These are phyloP conservation scores for Aspergillus indologenus DNA, from an alignment of 495 filamentous ascomycete genomes.

Conservation along the genomic window DNA sequence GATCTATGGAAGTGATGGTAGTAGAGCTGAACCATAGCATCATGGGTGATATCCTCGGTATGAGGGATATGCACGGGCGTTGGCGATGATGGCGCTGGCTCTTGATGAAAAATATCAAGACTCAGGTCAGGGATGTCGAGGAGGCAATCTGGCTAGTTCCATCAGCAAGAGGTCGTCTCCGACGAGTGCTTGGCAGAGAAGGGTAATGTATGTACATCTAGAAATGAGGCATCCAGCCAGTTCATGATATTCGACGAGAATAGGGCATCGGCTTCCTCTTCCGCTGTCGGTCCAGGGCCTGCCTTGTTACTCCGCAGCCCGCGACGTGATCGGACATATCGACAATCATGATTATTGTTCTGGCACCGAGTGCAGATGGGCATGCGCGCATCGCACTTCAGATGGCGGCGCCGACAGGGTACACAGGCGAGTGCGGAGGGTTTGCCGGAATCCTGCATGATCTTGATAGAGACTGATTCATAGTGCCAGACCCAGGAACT, in stretches of 20 bases:
- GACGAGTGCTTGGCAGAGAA: constrained; percentile 3
- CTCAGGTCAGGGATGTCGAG: background rate
- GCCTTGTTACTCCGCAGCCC: constrained; percentile 33
- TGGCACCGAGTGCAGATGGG: constrained; percentile 36
- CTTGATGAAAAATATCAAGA: background rate
- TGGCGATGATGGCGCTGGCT: background rate
- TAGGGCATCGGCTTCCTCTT: constrained; percentile 15
- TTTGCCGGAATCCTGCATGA: constrained; percentile 7
- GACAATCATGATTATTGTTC: constrained; percentile 20
- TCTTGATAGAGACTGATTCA: background rate
- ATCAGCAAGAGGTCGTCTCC: background rate
- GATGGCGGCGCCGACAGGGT: constrained; percentile 53
- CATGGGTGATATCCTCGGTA: constrained; percentile 23
- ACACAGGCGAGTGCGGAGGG: constrained; percentile 51
- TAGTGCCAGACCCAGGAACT: background rate
- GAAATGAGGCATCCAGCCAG: constrained; percentile 16
- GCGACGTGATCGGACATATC: constrained; percentile 26
- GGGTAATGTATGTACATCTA: background rate
- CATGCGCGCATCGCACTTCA: constrained; percentile 53
- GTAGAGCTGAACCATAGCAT: constrained; percentile 48
- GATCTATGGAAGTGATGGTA: constrained; percentile 64
- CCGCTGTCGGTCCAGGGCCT: background rate
- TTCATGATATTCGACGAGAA: constrained; percentile 14
- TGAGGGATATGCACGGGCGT: background rate
- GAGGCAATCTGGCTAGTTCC: background rate